Percentiles rank a stretch among this genome's conserved stretches.
Conservation (phyloP, 768 basidiomycete species). For the Russula griseocarnosa region DNA sequence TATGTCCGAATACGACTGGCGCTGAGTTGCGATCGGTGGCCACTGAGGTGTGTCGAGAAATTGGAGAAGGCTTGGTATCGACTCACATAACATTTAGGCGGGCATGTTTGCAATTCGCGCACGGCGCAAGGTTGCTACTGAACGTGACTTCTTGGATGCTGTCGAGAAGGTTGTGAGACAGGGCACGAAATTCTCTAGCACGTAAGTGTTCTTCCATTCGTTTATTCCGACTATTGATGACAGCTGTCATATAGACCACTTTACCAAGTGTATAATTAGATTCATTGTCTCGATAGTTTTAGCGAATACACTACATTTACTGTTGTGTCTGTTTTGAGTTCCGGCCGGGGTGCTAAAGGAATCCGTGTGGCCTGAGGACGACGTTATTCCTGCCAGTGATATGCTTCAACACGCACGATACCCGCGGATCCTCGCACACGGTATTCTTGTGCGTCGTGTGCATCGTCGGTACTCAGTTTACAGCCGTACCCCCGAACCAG, state of each 20-base stretch:
- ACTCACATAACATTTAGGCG: constrained; percentile 48
- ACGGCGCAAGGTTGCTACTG: constrained; percentile 92
- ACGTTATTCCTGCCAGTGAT: background rate
- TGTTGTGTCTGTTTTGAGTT: constrained; percentile 7
- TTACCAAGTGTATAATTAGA: constrained; percentile 92
- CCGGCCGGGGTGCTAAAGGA: constrained; percentile 6
- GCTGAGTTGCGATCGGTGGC: constrained; percentile 97
- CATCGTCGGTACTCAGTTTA: constrained; percentile 5
- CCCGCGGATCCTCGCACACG: background rate
- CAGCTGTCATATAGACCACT: constrained; percentile 52
- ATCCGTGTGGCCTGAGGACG: background rate
- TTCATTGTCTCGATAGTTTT: constrained; percentile 9
- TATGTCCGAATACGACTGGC: constrained; percentile 97
- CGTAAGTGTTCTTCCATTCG: constrained; percentile 54
- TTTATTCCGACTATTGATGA: constrained; percentile 15
- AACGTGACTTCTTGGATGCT: constrained; percentile 95
- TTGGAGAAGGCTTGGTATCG: background rate
- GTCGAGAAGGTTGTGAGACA: constrained; percentile 98
- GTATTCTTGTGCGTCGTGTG: background rate
- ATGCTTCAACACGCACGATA: constrained; percentile 14
- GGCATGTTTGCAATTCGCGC: constrained; percentile 99
- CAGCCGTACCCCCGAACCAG: constrained; percentile 45
- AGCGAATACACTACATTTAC: background rate
- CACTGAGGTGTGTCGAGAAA: constrained; percentile 66
- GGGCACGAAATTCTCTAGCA: constrained; percentile 97